phyloP scores from a whole-genome alignment of 495 filamentous ascomycete genomes.

The Xylaria venustula region DNA sequence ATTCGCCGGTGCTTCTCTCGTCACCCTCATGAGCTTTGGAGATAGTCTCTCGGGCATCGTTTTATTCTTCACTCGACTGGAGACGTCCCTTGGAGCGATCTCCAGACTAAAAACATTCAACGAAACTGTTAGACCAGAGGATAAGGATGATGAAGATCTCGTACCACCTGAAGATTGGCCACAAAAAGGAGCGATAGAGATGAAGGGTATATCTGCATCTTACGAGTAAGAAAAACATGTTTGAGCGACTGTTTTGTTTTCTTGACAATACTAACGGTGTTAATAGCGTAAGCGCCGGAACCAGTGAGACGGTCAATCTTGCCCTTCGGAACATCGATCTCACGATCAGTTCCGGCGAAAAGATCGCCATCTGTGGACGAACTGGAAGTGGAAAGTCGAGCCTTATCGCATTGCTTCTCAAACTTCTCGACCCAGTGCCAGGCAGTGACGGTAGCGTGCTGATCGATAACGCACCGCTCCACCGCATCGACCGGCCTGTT shows the following conservation, averaged over 20 bases:
- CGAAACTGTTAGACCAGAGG: slow-evolving; percentile 19
- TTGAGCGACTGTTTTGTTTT: not conserved
- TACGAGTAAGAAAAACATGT: slow-evolving; percentile 20
- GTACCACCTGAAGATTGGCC: slow-evolving; percentile 30
- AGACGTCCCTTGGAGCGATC: slow-evolving; percentile 42
- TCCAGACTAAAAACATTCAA: slow-evolving; percentile 32
- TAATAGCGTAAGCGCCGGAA: not conserved
- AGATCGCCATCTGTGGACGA: slow-evolving; percentile 19
- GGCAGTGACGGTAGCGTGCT: slow-evolving; percentile 29
- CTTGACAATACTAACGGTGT: slow-evolving; percentile 2
- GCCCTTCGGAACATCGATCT: slow-evolving; percentile 28
- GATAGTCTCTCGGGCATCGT: slow-evolving; percentile 23
- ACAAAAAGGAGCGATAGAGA: slow-evolving; percentile 19
- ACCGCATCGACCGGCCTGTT: slow-evolving; percentile 12
- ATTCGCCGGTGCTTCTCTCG: slow-evolving; percentile 53
- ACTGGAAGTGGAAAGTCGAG: slow-evolving; percentile 41
- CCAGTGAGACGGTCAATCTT: not conserved
- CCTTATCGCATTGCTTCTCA: slow-evolving; percentile 38
- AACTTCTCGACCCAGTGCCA: slow-evolving; percentile 27
- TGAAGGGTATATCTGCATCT: slow-evolving; percentile 30
- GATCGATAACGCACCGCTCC: slow-evolving; percentile 47
- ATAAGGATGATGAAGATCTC: slow-evolving; percentile 36
- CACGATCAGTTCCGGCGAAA: slow-evolving; percentile 23
- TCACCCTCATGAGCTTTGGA: slow-evolving; percentile 32
- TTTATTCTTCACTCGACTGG: slow-evolving; percentile 29